Evolutionary conservation across 768 basidiomycete genomes (phyloP), one percentile per base, ranked within the genome.

Genomic region (Tricholoma sp.): DNA sequence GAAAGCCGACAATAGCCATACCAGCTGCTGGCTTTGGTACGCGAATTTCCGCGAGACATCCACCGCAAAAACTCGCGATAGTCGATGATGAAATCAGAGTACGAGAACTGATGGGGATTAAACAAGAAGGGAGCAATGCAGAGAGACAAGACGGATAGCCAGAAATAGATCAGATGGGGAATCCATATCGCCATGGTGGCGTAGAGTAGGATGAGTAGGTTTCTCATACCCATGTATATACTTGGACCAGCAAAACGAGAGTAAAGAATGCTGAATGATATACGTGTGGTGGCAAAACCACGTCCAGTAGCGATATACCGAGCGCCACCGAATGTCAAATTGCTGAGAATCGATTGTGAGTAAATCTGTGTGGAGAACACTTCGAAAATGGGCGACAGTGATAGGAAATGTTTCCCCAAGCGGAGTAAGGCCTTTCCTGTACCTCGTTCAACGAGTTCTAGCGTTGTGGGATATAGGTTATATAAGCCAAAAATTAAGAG

Each of bases 91-190:
- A 96, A 99, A 74, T 99, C 97, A 64, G 92, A 74, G 70, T 88
- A 92, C 9, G 93, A 92, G 82, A 98, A 99, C 72, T 98, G 97
- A 72, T 99, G 96, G n/a, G 97, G 97, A 74, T 99, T 99, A 84
- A 99, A 99, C 58, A 99, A 60, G 85, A 98, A 99, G 0, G 97
- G 97, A 34, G 97, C 94, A 63, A 98, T 82, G 73, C 93, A 96
- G 17, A 99, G 84, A 9, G 95, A 94, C 57, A 95, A 71, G 56
- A 98, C 93, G 13, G 97, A 96, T 70, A 93, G 82, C 96, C 96
- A 98, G 85, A 98, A 99, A 80, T 98, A 99, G 74, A 96, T 92
- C 63, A 98, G 78, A 73, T 93, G 89, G 4, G 92, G 91, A 56
- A 92, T 90, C 89, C 92, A 98, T 63, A 99, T 82, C 20, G 92